Evolutionary conservation across 345 rosid species (phyloP).

Genomic region (Streptanthus diversifolius): DNA sequence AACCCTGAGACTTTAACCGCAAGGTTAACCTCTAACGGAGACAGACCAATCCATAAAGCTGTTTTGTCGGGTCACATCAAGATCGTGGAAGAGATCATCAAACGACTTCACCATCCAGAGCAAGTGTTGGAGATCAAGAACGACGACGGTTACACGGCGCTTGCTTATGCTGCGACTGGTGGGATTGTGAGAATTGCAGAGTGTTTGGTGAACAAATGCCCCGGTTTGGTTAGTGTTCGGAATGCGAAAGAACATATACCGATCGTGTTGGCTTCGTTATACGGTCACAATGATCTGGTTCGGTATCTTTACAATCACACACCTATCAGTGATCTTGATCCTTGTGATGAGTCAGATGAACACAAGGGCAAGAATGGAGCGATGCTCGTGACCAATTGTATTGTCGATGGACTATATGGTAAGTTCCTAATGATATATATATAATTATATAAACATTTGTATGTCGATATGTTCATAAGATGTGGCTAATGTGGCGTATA

Average conservation of each 20-base stretch:
- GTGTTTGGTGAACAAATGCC: slow-evolving; percentile 44
- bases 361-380: slow-evolving; percentile 45
- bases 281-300: slow-evolving; percentile 59
- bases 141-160: slow-evolving; percentile 51
- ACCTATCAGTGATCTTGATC: slow-evolving; percentile 45
- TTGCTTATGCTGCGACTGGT: slow-evolving; percentile 67
- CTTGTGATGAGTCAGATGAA: slow-evolving; percentile 37
- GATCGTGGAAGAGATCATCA: slow-evolving; percentile 52
- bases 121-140: slow-evolving; percentile 31
- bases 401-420: slow-evolving; percentile 61
- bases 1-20: slow-evolving; percentile 40
- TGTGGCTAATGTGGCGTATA: neutral
- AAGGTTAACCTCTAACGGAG: slow-evolving; percentile 53
- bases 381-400: slow-evolving; percentile 61
- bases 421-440: slow-evolving; percentile 3
- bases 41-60: slow-evolving; percentile 59
- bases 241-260: slow-evolving; percentile 50
- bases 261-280: slow-evolving; percentile 58
- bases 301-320: slow-evolving; percentile 51
- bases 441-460: neutral
- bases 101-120: slow-evolving; percentile 16
- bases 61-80: slow-evolving; percentile 60
- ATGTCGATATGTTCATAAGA: neutral
- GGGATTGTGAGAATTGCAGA: slow-evolving; percentile 56
- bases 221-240: slow-evolving; percentile 39